Conservation (phyloP, 2,329 filamentous ascomycete genomes). For the Madurella mycetomatis region DNA sequence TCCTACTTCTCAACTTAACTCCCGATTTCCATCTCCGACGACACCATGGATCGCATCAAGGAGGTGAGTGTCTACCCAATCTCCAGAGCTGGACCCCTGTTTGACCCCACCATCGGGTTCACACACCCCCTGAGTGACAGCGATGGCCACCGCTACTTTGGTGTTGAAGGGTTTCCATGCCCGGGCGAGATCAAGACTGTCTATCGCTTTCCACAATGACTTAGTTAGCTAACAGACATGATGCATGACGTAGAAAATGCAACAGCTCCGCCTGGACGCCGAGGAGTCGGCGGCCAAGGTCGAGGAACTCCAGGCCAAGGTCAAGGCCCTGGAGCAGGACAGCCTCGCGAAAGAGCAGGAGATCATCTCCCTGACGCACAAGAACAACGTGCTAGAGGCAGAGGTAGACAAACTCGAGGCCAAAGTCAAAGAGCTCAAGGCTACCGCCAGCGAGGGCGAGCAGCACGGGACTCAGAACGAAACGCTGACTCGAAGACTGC, state of each 20-base stretch:
- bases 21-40: constrained; percentile 10
- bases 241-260: constrained; percentile 69
- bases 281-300: constrained; percentile 77
- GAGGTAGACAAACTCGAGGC: constrained; percentile 92
- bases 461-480: constrained; percentile 88
- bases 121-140: constrained; percentile 24
- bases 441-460: constrained; percentile 73
- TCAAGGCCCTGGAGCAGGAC: constrained; percentile 92
- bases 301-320: constrained; percentile 80
- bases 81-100: constrained; percentile 22
- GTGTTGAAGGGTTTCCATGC: background rate
- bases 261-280: constrained; percentile 86
- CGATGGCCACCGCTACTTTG: constrained; percentile 13
- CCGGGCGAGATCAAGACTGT: background rate
- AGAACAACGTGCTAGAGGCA: constrained; percentile 82
- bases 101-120: constrained; percentile 30
- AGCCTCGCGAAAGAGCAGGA: constrained; percentile 96
- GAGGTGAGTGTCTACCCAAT: constrained; percentile 57
- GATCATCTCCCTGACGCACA: constrained; percentile 93
- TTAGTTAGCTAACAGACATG: constrained; percentile 26
- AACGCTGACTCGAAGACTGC: constrained; percentile 82
- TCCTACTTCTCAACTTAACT: background rate
- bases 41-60: constrained; percentile 82
- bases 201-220: constrained; percentile 12
- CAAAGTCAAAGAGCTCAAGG: constrained; percentile 81